Evolutionary conservation across 257 asterid genomes (phyloP).

Genomic region (Ballota nigra): DNA sequence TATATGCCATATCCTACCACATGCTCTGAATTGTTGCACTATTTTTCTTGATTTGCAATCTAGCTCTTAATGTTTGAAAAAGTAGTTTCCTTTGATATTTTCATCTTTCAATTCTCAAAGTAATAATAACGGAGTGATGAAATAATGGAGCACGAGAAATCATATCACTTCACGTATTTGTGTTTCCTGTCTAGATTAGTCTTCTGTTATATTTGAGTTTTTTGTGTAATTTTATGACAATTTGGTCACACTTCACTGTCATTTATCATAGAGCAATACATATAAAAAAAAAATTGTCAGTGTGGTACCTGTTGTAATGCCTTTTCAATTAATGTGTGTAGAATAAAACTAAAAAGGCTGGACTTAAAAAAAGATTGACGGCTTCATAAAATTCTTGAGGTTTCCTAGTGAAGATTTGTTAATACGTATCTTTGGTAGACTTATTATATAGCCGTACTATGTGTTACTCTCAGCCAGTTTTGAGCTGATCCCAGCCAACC

Average conservation of each 20-base stretch:
- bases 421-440: background rate
- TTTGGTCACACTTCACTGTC: background rate
- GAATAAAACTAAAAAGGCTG: background rate
- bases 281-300: background rate
- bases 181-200: background rate
- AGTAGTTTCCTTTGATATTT: background rate
- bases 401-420: background rate
- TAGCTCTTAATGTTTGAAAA: background rate
- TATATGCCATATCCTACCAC: background rate
- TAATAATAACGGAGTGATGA: background rate
- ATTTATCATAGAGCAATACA: background rate
- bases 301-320: background rate
- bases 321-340: background rate
- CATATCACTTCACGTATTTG: background rate
- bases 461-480: background rate
- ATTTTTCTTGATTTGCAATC: background rate
- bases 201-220: background rate
- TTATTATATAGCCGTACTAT: background rate
- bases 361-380: background rate
- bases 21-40: background rate
- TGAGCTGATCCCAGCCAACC: background rate
- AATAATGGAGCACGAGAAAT: background rate
- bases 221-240: background rate
- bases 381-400: conserved; percentile 4
- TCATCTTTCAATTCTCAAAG: background rate